phyloP scores from a whole-genome alignment of 306 rosid genomes.

The Vachellia collinsii region DNA sequence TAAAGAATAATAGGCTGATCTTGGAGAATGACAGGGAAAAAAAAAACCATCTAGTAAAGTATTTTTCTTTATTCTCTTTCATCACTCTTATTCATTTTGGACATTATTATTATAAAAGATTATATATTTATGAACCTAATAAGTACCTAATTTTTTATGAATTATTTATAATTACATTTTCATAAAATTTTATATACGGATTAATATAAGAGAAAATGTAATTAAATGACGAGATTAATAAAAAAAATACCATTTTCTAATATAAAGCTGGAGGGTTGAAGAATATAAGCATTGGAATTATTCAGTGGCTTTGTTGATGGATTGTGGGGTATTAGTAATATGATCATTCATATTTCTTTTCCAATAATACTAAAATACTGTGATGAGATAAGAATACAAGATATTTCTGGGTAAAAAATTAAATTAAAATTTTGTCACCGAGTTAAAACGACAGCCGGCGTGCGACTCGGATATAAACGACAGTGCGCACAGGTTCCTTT shows the following conservation, averaged over 20 bases:
- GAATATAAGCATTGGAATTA: too few species aligned
- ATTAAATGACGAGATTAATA: neutral
- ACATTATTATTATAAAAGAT: neutral
- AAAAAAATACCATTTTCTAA: too few species aligned
- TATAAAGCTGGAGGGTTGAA: too few species aligned
- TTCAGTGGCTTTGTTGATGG: too few species aligned
- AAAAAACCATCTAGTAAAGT: neutral
- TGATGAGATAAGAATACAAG: too few species aligned
- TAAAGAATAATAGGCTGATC: neutral
- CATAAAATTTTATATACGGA: neutral
- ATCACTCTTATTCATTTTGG: neutral
- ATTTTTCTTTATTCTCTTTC: neutral
- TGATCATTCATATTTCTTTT: too few species aligned
- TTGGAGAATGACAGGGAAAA: neutral
- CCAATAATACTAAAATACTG: too few species aligned
- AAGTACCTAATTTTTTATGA: neutral
- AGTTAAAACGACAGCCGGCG: constrained; percentile 2
- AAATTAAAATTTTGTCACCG: neutral
- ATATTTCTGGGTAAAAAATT: too few species aligned
- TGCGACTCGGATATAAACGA: neutral
- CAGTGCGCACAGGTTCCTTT: neutral
- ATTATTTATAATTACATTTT: neutral
- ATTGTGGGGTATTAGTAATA: too few species aligned
- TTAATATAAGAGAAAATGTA: neutral
- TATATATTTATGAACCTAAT: neutral